Percentiles rank a stretch among this genome's conserved stretches.
These are phyloP conservation scores for Thelonectria rubi DNA, from an alignment of 2,329 filamentous ascomycete genomes.

Conservation along the genomic window DNA sequence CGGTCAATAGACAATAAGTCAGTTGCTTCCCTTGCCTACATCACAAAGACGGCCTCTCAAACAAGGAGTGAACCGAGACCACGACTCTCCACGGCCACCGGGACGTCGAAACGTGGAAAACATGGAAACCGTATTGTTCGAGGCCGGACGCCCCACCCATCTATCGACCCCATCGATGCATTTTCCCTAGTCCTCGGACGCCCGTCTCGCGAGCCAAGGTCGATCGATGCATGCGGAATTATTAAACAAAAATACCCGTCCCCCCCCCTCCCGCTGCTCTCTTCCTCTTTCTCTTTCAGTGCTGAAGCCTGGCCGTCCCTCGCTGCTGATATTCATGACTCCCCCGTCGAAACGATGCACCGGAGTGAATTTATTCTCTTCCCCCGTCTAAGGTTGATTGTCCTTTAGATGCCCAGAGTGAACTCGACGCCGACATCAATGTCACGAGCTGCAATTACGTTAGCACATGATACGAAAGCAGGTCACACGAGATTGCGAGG, in stretches of 20 bases:
- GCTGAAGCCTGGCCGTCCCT: conserved; percentile 27
- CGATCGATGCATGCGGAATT: conserved; percentile 43
- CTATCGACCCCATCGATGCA: conserved; percentile 39
- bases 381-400: conserved; percentile 26
- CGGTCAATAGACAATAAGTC: too few species aligned
- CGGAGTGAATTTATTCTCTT: conserved; percentile 31
- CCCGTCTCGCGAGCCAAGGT: conserved; percentile 35
- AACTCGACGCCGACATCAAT: conserved; percentile 98
- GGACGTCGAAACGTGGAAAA: conserved; percentile 16
- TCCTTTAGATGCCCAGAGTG: conserved; percentile 84
- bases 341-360: conserved; percentile 44
- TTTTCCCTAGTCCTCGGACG: conserved; percentile 28
- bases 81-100: conserved; percentile 1
- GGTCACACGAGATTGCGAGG: not conserved
- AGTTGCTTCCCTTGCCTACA: too few species aligned
- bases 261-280: conserved; percentile 24
- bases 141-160: conserved; percentile 39
- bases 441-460: conserved; percentile 73
- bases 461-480: conserved; percentile 29
- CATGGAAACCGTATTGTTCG: conserved; percentile 40
- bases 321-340: conserved; percentile 32
- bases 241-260: conserved; percentile 40
- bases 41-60: too few species aligned
- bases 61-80: not conserved
- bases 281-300: conserved; percentile 17